Evolutionary conservation across 306 rosid genomes (phyloP), one percentile per base, ranked within the genome.

Genomic region (Hippophae tibetana): DNA sequence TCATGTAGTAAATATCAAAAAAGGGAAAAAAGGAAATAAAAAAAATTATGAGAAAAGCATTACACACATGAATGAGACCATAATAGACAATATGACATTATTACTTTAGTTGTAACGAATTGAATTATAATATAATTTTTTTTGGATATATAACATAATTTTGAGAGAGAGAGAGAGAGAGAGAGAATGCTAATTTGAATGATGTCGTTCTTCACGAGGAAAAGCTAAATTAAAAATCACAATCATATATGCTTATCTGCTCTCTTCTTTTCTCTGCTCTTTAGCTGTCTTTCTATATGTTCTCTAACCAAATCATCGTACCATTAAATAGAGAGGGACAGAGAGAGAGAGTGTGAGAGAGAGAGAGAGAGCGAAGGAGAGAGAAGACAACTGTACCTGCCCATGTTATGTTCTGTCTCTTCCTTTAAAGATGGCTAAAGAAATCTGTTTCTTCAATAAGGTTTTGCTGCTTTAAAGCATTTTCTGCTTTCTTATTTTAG

Each of bases 361-460:
- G 63, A 13, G 14, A 13, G 42, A 47, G 47, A 6, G 1, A 43
- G 6, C 42, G 63, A 62, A 63, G 52, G 44, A 41, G 52, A 63
- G 38, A 31, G 38, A 31, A 31, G 38, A 8, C 42, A 60, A 45
- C 9, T 1, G 6, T 10, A 54, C 3, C 63, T 60, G 61, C 67
- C 44, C 40, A 47, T 65, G 25, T 57, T 23, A 11, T 57, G 5
- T 10, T 50, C 42, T 27, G 5, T 55, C 23, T 10, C 59, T 55
- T 26, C 54, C 23, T 38, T 52, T 49, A 48, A 56, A 56, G 44
- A 66, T 66, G 77, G 60, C 41, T 8, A 58, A 66, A 56, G 56
- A 42, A 54, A 62, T 66, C 47, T 61, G 61, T 61, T 66, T 66
- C 60, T 50, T 55, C 49, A 43, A 43, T 40, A 43, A 72, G 77